Conservation (phyloP, 2,329 filamentous ascomycete species). For the Domatiomyces catenatus region DNA sequence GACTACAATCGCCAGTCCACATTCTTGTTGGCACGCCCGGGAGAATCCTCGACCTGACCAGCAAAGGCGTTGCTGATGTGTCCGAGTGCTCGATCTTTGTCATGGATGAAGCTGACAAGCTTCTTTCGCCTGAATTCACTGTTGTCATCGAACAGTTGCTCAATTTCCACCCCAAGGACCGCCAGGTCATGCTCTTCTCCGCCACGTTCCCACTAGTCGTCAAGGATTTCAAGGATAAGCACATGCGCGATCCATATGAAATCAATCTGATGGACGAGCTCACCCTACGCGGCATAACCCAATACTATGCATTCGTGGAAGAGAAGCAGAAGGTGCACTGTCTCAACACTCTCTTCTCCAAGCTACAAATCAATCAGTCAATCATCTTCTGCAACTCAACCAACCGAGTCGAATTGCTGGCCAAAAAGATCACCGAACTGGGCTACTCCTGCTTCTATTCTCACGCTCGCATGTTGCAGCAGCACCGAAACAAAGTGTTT, state of each 20-base stretch:
- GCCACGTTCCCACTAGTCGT: conserved; percentile 95
- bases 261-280: conserved; percentile 99
- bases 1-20: conserved; percentile 84
- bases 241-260: conserved; percentile 91
- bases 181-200: conserved; percentile 98
- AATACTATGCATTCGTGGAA: conserved; percentile 98
- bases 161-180: conserved; percentile 88
- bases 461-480: conserved; percentile 93
- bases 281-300: conserved; percentile 91
- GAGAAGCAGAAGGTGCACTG: conserved; percentile 99
- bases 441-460: conserved; percentile 99
- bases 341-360: conserved; percentile 95
- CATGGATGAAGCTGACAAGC: conserved; percentile 98
- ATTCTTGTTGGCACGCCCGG: conserved; percentile 96
- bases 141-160: conserved; percentile 93
- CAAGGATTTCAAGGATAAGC: conserved; percentile 95
- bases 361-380: conserved; percentile 98
- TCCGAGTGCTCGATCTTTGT: conserved; percentile 95
- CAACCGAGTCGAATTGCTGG: conserved; percentile 89
- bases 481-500: conserved; percentile 94
- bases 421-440: conserved; percentile 98
- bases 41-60: conserved; percentile 86
- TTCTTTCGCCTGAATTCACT: conserved; percentile 91
- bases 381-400: conserved; percentile 99
- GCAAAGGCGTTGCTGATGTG: conserved; percentile 90